Percentiles rank a stretch among this genome's conserved stretches.
phyloP scores from a whole-genome alignment of 768 basidiomycete genomes.

The Suillus spraguei region DNA sequence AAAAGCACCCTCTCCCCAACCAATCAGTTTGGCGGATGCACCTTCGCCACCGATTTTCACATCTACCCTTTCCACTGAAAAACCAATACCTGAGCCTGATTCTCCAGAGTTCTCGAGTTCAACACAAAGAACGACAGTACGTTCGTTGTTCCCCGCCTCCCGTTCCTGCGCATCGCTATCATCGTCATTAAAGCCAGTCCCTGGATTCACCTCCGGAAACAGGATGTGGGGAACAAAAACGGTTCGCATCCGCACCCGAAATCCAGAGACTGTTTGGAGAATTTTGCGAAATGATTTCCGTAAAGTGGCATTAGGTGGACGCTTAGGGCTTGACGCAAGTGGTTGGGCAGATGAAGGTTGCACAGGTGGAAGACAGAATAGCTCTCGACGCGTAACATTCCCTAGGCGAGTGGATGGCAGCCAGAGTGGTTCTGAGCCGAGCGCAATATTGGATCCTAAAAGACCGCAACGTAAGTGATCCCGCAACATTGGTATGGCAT shows the following conservation, averaged over 20 bases:
- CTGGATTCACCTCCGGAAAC: slow-evolving; percentile 44
- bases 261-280: slow-evolving; percentile 76
- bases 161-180: slow-evolving; percentile 39
- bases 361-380: slow-evolving; percentile 63
- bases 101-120: slow-evolving; percentile 87
- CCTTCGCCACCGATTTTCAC: slow-evolving; percentile 75
- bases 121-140: slow-evolving; percentile 87
- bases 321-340: slow-evolving; percentile 46
- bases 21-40: slow-evolving; percentile 51
- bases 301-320: slow-evolving; percentile 63
- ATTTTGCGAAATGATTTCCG: slow-evolving; percentile 87
- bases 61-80: slow-evolving; percentile 74
- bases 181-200: slow-evolving; percentile 34
- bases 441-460: slow-evolving; percentile 49
- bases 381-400: slow-evolving; percentile 61
- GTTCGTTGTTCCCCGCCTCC: slow-evolving; percentile 76
- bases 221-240: slow-evolving; percentile 88
- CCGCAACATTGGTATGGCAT: background rate
- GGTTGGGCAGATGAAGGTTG: slow-evolving; percentile 40
- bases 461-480: background rate
- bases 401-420: slow-evolving; percentile 77
- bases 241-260: slow-evolving; percentile 92
- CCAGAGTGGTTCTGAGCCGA: slow-evolving; percentile 37
- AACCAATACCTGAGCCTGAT: slow-evolving; percentile 58
- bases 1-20: slow-evolving; percentile 46